Percentiles rank a stretch among this genome's conserved stretches.
Evolutionary conservation across 2,329 filamentous ascomycete species (phyloP).

Genomic region (Cladophialophora immunda): DNA sequence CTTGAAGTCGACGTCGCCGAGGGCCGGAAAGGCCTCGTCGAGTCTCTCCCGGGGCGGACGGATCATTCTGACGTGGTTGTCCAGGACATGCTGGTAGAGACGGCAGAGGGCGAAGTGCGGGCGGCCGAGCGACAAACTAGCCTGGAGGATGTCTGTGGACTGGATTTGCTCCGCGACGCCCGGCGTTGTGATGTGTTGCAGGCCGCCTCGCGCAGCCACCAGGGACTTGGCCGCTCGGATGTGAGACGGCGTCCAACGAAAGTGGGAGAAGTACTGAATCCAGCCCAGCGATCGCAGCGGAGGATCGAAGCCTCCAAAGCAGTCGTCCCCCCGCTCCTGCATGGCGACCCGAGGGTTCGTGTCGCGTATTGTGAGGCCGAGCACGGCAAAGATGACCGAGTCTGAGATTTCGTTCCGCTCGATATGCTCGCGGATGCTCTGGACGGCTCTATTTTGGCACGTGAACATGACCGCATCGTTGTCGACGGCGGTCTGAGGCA

Average conservation of each 20-base stretch:
- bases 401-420: slow-evolving; percentile 10
- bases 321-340: slow-evolving; percentile 12
- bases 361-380: slow-evolving; percentile 25
- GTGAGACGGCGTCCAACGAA: slow-evolving; percentile 22
- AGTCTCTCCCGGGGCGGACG: slow-evolving; percentile 24
- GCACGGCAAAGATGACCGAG: slow-evolving; percentile 25
- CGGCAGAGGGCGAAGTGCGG: slow-evolving; percentile 21
- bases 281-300: slow-evolving; percentile 24
- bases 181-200: slow-evolving; percentile 17
- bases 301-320: slow-evolving; percentile 25
- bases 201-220: slow-evolving; percentile 16
- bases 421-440: slow-evolving; percentile 23
- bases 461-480: slow-evolving; percentile 29
- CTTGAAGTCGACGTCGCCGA: slow-evolving; percentile 20
- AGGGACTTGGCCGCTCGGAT: slow-evolving; percentile 19
- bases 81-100: slow-evolving; percentile 21
- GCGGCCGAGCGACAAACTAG: slow-evolving; percentile 12
- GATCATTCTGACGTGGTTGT: slow-evolving; percentile 20
- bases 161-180: slow-evolving; percentile 29
- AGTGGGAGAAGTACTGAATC: slow-evolving; percentile 23
- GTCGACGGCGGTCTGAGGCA: not conserved
- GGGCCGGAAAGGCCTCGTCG: slow-evolving; percentile 14
- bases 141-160: slow-evolving; percentile 27
- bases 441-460: slow-evolving; percentile 20
- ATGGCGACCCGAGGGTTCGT: slow-evolving; percentile 13